These are phyloP conservation scores for Colletotrichum sp. DNA, from an alignment of 2,329 filamentous ascomycete genomes.

Conservation along the genomic window DNA sequence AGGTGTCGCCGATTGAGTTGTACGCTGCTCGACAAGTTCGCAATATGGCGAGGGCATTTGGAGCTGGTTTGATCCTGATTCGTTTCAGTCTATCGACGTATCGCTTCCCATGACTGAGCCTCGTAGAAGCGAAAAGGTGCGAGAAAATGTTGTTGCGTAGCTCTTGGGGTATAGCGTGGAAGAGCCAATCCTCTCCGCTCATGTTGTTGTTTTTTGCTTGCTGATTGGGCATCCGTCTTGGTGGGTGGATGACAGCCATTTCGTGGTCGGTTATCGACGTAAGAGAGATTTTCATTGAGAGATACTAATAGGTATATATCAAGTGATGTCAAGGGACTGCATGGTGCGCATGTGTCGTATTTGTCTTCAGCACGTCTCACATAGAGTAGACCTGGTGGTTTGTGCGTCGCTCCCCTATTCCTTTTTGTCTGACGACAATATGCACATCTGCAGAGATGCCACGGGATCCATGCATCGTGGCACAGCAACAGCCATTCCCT, in stretches of 20 bases:
- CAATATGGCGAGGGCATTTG: not conserved
- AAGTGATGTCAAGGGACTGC: not conserved
- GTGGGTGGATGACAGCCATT: not conserved
- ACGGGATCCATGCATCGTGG: not conserved
- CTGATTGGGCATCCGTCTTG: not conserved
- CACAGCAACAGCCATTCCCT: not conserved
- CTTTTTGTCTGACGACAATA: not conserved
- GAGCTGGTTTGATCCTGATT: not conserved
- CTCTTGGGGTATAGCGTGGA: not conserved
- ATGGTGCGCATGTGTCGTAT: not conserved
- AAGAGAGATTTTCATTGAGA: not conserved
- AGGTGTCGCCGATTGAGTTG: not conserved
- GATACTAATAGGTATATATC: not conserved
- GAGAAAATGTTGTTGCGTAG: not conserved
- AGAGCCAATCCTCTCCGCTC: not conserved
- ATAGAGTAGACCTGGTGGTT: not conserved
- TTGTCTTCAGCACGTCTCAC: not conserved
- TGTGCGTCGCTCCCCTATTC: not conserved
- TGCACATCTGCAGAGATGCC: not conserved
- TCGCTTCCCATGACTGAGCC: not conserved
- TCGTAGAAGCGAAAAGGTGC: not conserved
- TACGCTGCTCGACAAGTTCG: not conserved
- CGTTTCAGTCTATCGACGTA: not conserved
- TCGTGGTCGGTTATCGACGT: not conserved
- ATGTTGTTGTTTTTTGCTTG: not conserved